These are phyloP conservation scores for Nigrospora sphaerica DNA, from an alignment of 2,329 filamentous ascomycete genomes.

Conservation along the genomic window DNA sequence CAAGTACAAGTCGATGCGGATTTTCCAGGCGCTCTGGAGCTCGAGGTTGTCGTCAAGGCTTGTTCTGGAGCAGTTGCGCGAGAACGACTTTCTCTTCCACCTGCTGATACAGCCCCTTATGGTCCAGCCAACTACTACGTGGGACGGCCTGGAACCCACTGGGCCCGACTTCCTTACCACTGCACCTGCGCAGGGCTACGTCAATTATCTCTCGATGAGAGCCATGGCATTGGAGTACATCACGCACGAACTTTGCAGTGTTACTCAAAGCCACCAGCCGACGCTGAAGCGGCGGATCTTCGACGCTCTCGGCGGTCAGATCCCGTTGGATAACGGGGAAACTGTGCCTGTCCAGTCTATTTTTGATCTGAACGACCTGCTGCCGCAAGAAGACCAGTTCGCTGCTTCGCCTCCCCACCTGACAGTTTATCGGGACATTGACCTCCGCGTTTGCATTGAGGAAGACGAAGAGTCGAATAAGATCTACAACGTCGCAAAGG, in stretches of 20 bases:
- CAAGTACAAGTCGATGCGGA: conserved; percentile 61
- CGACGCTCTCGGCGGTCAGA: conserved; percentile 71
- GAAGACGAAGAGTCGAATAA: conserved; percentile 48
- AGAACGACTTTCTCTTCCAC: conserved; percentile 72
- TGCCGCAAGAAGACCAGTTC: conserved; percentile 48
- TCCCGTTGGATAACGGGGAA: conserved; percentile 59
- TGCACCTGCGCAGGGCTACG: conserved; percentile 60
- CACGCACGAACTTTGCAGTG: conserved; percentile 73
- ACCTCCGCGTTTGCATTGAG: conserved; percentile 58
- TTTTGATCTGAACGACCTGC: conserved; percentile 81
- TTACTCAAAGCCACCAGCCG: conserved; percentile 63
- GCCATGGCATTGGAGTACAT: conserved; percentile 79
- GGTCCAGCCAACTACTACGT: conserved; percentile 62
- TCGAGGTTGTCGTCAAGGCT: conserved; percentile 71
- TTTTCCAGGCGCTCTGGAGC: conserved; percentile 76
- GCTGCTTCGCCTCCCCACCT: conserved; percentile 44
- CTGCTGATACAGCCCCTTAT: conserved; percentile 65
- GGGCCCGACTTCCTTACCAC: conserved; percentile 62
- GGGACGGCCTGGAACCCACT: conserved; percentile 61
- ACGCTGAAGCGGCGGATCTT: conserved; percentile 63
- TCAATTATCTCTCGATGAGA: conserved; percentile 72
- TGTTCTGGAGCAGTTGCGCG: conserved; percentile 72
- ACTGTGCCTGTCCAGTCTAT: conserved; percentile 64
- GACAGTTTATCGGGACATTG: conserved; percentile 56
- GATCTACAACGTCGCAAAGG: conserved; percentile 63